Base-by-base conservation (phyloP, 108 stramenopile species). In the Licmophora abbreviata region DNA sequence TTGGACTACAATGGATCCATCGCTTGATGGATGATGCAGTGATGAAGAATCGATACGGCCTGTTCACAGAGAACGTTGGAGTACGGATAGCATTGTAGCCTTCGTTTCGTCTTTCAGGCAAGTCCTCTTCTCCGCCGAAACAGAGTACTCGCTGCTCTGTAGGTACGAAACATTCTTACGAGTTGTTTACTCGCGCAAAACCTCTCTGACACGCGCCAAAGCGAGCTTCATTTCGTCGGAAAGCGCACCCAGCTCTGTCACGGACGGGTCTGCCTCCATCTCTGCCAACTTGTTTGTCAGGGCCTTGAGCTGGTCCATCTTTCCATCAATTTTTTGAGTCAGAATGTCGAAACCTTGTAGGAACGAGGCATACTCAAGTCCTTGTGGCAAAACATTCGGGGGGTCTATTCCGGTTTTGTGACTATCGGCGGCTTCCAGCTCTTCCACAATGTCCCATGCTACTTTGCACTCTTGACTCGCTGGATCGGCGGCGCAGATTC, bases 371-470 rank as follows among this genome's bases (percentile, higher is more conserved):
- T 68, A 71, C 29, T 58, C 61, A 9, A 64, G 21, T 11, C 58
- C 20, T 29, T 64, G 37, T n/a, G 51, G 35, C 9, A 12, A 9
- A 35, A 11, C 10, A 35, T 9, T 8, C 4, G 24, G 21, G 12
- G n/a, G 14, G 21, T 24, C 12, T 9, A 12, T 24, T n/a, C 20
- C 1, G 3, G 4, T 31, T 7, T 40, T 56, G 26, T 73, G 76
- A 29, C 67, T 64, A 49, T 77, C 76, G 1, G 76, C 76, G 1
- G 76, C 76, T 50, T 73, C 67, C n/a, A 77, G 42, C 54, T 77
- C 76, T 46, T 77, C 76, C 38, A 77, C 76, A 35, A 77, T 69
- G 26, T 77, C 76, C 76, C 76, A 77, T 29, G 71, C 71, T 20
- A 77, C 76, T 4, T 37, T 34, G 56, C 76, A 77, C 22, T 30